Percentiles rank a stretch among this genome's conserved stretches.
Evolutionary conservation across 2,329 filamentous ascomycete genomes (phyloP).

Genomic region (Nemania diffusa): DNA sequence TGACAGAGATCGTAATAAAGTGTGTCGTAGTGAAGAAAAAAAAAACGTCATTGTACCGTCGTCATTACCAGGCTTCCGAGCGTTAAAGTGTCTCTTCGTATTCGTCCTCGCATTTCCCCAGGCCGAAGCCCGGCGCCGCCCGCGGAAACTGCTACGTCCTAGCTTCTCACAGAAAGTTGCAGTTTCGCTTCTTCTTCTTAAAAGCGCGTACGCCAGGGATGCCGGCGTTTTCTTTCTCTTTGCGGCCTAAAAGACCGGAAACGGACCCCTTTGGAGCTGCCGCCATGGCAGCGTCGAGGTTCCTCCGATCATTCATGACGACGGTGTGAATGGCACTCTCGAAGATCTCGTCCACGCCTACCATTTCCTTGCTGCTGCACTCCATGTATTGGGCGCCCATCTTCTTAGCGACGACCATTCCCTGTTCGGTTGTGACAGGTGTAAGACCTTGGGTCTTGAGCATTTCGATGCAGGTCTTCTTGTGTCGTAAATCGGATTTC

Average conservation of each 20-base stretch:
- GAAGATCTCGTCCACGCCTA: constrained; percentile 96
- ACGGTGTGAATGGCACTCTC: constrained; percentile 90
- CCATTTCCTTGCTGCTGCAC: constrained; percentile 98
- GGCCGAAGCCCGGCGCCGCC: neutral
- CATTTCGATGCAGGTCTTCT: constrained; percentile 97
- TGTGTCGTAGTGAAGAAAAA: constrained; percentile 28
- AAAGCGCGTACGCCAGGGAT: constrained; percentile 58
- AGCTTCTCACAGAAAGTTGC: constrained; percentile 73
- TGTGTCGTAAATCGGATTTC: constrained; percentile 95
- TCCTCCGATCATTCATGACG: constrained; percentile 80
- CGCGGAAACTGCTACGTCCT: neutral
- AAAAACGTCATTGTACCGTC: constrained; percentile 44
- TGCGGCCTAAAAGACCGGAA: constrained; percentile 42
- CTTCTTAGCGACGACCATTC: constrained; percentile 85
- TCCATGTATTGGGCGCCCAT: constrained; percentile 98
- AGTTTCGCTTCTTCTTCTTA: constrained; percentile 88
- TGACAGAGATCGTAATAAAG: constrained; percentile 34
- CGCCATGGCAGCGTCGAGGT: constrained; percentile 62
- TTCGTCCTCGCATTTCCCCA: neutral
- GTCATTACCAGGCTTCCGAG: constrained; percentile 37
- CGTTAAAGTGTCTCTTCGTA: neutral
- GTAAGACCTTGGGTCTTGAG: constrained; percentile 98
- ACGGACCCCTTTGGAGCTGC: constrained; percentile 49
- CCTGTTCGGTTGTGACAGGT: constrained; percentile 92
- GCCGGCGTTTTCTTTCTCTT: constrained; percentile 50